phyloP scores from a whole-genome alignment of 441 rosid genomes.

The Pelargonium citronellum region DNA sequence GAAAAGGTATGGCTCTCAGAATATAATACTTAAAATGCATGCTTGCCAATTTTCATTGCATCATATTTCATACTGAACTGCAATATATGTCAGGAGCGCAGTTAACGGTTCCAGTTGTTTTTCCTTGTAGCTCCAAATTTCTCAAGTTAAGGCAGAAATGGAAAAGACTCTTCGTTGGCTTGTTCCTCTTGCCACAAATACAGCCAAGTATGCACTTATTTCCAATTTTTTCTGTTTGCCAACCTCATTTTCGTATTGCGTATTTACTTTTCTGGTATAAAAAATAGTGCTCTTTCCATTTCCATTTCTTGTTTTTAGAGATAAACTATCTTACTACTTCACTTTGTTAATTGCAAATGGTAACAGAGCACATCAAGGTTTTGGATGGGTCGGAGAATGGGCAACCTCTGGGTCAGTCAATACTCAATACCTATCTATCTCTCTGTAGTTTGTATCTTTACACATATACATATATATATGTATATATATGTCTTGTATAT shows the following conservation, averaged over 20 bases:
- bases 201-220: slow-evolving; percentile 51
- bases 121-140: slow-evolving; percentile 51
- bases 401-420: slow-evolving; percentile 85
- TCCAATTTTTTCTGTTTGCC: slow-evolving; percentile 7
- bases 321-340: no score
- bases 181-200: slow-evolving; percentile 66
- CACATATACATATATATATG: no score
- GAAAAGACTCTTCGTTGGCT: slow-evolving; percentile 83
- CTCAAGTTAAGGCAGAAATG: slow-evolving; percentile 73
- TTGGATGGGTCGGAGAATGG: slow-evolving; percentile 53
- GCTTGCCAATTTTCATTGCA: no score
- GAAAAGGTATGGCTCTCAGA: slow-evolving; percentile 57
- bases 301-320: no score
- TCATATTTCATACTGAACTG: slow-evolving; percentile 1
- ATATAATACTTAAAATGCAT: no score
- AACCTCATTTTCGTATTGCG: no score
- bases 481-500: no score
- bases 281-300: no score
- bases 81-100: slow-evolving; percentile 10
- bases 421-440: slow-evolving; percentile 13
- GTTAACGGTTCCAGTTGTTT: slow-evolving; percentile 12
- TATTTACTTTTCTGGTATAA: no score
- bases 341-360: not conserved
- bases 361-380: slow-evolving; percentile 85
- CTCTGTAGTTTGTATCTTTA: not conserved